These are phyloP conservation scores for Termitomyces sp. DNA, from an alignment of 768 basidiomycete genomes.

Conservation along the genomic window DNA sequence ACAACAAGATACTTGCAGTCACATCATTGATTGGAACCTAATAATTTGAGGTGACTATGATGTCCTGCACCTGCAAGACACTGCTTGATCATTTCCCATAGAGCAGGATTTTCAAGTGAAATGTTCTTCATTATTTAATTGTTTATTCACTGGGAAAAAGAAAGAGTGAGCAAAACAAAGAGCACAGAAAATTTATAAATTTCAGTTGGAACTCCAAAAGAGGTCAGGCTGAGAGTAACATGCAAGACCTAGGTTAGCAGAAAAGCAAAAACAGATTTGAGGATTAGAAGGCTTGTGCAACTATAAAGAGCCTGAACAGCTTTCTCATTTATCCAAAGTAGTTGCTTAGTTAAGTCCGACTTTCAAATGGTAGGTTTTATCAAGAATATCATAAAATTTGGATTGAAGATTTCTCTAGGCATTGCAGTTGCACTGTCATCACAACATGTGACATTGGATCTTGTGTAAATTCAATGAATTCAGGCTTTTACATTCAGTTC, in stretches of 20 bases:
- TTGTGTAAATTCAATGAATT: too few species aligned
- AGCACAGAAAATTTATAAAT: constrained; percentile 29
- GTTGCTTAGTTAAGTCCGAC: constrained; percentile 38
- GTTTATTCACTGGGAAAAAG: constrained; percentile 79
- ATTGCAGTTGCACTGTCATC: constrained; percentile 26
- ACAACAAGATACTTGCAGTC: neutral
- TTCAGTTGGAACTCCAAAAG: constrained; percentile 15
- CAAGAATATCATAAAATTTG: constrained; percentile 82
- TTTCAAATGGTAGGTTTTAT: constrained; percentile 44
- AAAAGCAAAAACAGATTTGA: constrained; percentile 55
- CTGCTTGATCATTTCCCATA: constrained; percentile 86
- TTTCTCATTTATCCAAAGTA: constrained; percentile 60
- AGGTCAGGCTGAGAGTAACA: constrained; percentile 37
- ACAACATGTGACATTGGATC: too few species aligned
- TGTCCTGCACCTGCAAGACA: constrained; percentile 36
- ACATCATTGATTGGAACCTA: neutral
- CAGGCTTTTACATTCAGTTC: too few species aligned
- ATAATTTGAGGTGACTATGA: constrained; percentile 23
- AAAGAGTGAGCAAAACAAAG: neutral
- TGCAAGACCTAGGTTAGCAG: constrained; percentile 61
- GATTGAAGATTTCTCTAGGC: constrained; percentile 73
- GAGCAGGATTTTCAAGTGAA: constrained; percentile 91
- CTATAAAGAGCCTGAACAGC: constrained; percentile 24
- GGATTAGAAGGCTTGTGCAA: constrained; percentile 32
- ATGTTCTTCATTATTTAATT: constrained; percentile 97